phyloP scores from a whole-genome alignment of 139 green algal species.

The Coelastrella sp. region DNA sequence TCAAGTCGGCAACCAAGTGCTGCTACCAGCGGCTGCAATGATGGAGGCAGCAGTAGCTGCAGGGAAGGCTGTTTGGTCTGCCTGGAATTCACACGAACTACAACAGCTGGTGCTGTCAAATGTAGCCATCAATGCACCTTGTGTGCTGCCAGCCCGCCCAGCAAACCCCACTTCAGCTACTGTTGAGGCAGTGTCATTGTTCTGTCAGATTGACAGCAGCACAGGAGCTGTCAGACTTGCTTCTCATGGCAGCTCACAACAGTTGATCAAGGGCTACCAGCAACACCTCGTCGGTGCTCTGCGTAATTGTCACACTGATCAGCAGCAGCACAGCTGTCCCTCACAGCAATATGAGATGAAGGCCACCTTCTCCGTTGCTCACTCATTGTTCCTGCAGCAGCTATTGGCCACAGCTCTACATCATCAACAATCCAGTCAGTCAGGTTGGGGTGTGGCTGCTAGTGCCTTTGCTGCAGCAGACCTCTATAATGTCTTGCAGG shows the following conservation, averaged over 20 bases:
- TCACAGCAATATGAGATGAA: conserved; percentile 36
- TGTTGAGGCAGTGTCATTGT: neutral
- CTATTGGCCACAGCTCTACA: no score
- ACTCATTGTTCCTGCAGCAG: no score
- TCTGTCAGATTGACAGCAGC: neutral
- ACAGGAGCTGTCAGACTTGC: conserved; percentile 65
- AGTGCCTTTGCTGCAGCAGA: neutral
- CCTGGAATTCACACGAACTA: conserved; percentile 53
- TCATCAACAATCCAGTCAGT: neutral
- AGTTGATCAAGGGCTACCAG: conserved; percentile 73
- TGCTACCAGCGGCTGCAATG: conserved; percentile 79
- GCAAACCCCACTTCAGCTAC: neutral
- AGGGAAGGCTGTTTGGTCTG: neutral
- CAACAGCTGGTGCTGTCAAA: conserved; percentile 4
- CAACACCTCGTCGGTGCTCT: conserved; percentile 61
- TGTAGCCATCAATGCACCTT: conserved; percentile 34
- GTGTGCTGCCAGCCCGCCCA: conserved; percentile 26
- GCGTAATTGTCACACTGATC: no score
- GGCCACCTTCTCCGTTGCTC: no score
- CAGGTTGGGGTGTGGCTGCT: neutral
- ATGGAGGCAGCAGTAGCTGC: conserved; percentile 58
- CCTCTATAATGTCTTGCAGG: neutral
- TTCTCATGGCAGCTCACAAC: conserved; percentile 41
- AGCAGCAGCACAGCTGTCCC: conserved; percentile 36
- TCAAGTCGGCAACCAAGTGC: conserved; percentile 55